Base-by-base conservation (phyloP, 164 flowering plant genomes). In the Magnolia sinica region DNA sequence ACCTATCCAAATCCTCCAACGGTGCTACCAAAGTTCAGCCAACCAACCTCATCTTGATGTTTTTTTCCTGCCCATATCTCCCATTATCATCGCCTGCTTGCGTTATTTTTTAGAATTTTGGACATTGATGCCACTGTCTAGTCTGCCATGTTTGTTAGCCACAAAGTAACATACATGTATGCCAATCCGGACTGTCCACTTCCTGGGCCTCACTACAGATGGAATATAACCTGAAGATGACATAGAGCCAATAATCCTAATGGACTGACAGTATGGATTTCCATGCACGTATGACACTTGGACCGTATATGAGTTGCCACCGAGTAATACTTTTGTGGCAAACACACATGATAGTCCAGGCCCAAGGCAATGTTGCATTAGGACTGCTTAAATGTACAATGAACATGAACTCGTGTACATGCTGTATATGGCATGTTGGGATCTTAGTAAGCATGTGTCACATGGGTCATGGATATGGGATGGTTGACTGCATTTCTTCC, bases 341-440 rank as follows among this genome's bases (percentile, higher is more conserved):
- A 37, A 37, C 45, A 37, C 45, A 37, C 45, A 37, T 37, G 45
- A 37, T 37, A 37, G 45, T 37, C 45, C 45, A 37, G 4, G 7
- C 6, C 45, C 45, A 37, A 37, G 45, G 45, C 45, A 37, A 37
- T 37, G 61, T 10, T 55, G 61, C 45, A 55, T 55, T 55, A 55
- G 71, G 24, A 37, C 24, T 29, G 71, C 37, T 24, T 27, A 68
- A 1, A 31, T 27, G 50, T 68, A 50, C 49, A 68, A 31, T 68
- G 50, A 16, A 68, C 49, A 68, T 68, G 71, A 68, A 14, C 16
- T 7, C 6, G 1, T 55, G 16, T 16, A 55, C 18, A 16, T 11
- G 18, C 61, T 10, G 27, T n/a, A 76, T 50, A 64, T 86, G 84
- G 84, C 74, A 73, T 86, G 88, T 86, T 84, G 86, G 87, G 77